Percentiles rank a stretch among this genome's conserved stretches.
Conservation (phyloP, 805 yeast species). For the Starmerella roubikii region DNA sequence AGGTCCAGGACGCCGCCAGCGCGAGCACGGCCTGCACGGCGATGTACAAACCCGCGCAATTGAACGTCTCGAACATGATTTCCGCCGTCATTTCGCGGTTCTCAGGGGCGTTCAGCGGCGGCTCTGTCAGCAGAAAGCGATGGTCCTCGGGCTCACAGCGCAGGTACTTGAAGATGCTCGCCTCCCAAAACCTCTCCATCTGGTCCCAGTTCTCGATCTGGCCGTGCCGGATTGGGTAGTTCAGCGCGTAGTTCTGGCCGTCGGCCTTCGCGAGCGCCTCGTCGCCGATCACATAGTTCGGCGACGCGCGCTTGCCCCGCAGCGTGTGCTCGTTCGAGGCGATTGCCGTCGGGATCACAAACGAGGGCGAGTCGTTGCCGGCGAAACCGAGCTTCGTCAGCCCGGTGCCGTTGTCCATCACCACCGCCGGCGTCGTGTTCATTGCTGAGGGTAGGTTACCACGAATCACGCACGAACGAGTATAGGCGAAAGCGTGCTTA, state of each 20-base stretch:
- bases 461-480: constrained; percentile 1
- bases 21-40: constrained; percentile 99
- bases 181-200: constrained; percentile 99
- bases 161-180: constrained; percentile 86
- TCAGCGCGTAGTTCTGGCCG: constrained; percentile 75
- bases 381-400: constrained; percentile 95
- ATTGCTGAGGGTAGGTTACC: constrained; percentile 6
- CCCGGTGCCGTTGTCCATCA: constrained; percentile 77
- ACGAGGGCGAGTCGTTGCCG: constrained; percentile 95
- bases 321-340: constrained; percentile 39
- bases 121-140: constrained; percentile 87
- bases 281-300: constrained; percentile 88
- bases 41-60: constrained; percentile 95
- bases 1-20: constrained; percentile 97
- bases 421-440: constrained; percentile 24
- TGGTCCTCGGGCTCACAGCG: constrained; percentile 99
- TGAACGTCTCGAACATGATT: constrained; percentile 96
- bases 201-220: constrained; percentile 99
- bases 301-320: constrained; percentile 27
- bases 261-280: constrained; percentile 87
- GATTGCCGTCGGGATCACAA: constrained; percentile 94
- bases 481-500: too few relatives aligned
- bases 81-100: constrained; percentile 98
- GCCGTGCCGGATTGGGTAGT: constrained; percentile 92
- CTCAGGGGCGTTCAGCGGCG: constrained; percentile 99